Evolutionary conservation across 352 stramenopile species (phyloP).

Genomic region (Phytophthora uliginosa): DNA sequence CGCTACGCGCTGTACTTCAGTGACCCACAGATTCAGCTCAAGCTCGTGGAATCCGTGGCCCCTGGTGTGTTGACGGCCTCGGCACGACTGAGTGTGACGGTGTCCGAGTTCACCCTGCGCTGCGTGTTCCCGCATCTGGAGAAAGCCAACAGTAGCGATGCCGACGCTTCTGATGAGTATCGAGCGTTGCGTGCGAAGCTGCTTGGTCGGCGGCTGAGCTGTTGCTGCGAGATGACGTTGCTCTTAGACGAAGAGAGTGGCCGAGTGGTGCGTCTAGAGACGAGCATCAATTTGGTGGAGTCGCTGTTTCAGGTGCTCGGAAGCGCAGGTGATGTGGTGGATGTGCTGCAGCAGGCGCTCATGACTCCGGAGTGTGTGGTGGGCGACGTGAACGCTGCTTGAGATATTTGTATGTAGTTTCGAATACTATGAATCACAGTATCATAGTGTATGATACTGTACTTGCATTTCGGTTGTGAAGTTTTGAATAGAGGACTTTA

Average conservation of each 20-base stretch:
- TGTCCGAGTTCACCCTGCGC: constrained; percentile 22
- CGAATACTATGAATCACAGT: too few relatives aligned
- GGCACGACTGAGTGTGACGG: background rate
- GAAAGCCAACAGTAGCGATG: background rate
- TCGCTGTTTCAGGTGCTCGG: constrained; percentile 10
- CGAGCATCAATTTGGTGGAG: constrained; percentile 1
- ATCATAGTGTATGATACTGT: too few relatives aligned
- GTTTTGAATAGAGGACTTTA: too few relatives aligned
- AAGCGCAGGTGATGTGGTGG: background rate
- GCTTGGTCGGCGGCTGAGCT: constrained; percentile 6
- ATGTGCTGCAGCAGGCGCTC: constrained; percentile 3
- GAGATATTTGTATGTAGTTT: too few relatives aligned
- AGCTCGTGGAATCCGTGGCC: constrained; percentile 15
- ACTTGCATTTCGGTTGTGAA: too few relatives aligned
- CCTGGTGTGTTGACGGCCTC: constrained; percentile 7
- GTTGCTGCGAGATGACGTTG: constrained; percentile 17
- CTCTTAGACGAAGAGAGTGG: constrained; percentile 11
- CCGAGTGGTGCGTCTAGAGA: constrained; percentile 15
- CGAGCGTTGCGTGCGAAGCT: constrained; percentile 11
- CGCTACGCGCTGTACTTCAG: constrained; percentile 25
- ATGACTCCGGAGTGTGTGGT: constrained; percentile 1
- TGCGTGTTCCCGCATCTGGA: constrained; percentile 24
- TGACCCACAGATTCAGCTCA: constrained; percentile 15
- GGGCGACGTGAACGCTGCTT: too few relatives aligned
- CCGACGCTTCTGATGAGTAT: background rate